Percentiles rank a stretch among this genome's conserved stretches.
Evolutionary conservation across 768 basidiomycete species (phyloP).

Genomic region (Termitomyces sp.): DNA sequence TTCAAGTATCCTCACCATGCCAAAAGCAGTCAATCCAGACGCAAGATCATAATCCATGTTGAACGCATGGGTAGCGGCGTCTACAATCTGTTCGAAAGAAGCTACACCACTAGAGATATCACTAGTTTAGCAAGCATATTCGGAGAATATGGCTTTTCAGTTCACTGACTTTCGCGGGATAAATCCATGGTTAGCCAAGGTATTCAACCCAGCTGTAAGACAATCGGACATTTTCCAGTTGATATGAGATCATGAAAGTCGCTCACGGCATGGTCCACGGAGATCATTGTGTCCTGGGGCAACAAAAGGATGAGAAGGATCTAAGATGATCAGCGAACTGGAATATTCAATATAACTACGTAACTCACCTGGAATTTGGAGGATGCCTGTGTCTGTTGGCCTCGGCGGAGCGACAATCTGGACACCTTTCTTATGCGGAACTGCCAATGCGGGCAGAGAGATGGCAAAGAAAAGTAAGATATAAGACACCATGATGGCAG

Average conservation of each 20-base stretch:
- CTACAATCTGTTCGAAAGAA: slow-evolving; percentile 13
- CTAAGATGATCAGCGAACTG: not conserved
- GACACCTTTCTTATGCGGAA: slow-evolving; percentile 5
- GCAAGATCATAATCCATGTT: slow-evolving; percentile 16
- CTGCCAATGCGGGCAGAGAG: slow-evolving; percentile 2
- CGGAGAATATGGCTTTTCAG: too few relatives aligned
- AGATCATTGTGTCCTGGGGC: slow-evolving; percentile 4
- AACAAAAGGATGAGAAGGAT: slow-evolving; percentile 8
- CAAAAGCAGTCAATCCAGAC: slow-evolving; percentile 11
- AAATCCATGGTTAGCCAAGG: slow-evolving; percentile 15
- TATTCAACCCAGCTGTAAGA: slow-evolving; percentile 12
- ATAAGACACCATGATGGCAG: not conserved
- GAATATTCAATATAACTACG: not conserved
- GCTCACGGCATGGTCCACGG: slow-evolving; percentile 15
- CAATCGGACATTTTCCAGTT: not conserved
- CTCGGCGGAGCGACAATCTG: slow-evolving; percentile 8
- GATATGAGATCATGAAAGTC: not conserved
- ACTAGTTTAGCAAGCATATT: not conserved
- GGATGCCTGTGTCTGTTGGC: slow-evolving; percentile 2
- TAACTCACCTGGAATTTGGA: slow-evolving; percentile 9
- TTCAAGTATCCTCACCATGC: slow-evolving; percentile 2
- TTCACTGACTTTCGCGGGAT: slow-evolving; percentile 12
- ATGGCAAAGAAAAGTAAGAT: not conserved
- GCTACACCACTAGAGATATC: slow-evolving; percentile 8
- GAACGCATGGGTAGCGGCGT: slow-evolving; percentile 3